phyloP scores from a whole-genome alignment of 1,284 basidiomycete species.

The Flammula alnicola region DNA sequence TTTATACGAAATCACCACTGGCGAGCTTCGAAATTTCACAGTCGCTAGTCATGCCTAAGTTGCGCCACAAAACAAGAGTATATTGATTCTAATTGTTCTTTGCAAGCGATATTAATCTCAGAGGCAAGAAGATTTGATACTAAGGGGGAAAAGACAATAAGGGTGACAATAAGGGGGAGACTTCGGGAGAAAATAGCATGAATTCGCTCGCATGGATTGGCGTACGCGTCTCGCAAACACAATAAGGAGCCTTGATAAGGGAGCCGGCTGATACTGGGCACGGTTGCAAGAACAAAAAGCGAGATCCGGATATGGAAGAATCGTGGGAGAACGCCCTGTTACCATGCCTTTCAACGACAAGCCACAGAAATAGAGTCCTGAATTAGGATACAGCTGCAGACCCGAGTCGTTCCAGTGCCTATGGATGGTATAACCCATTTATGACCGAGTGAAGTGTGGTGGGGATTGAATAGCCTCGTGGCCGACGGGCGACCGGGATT shows the following conservation, averaged over 20 bases:
- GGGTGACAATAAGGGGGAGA: conserved; percentile 4
- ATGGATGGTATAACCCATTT: no score
- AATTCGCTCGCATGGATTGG: conserved; percentile 8
- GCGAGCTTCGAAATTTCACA: background rate
- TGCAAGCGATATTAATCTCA: conserved; percentile 6
- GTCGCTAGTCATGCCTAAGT: background rate
- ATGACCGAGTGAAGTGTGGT: no score
- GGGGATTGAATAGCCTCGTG: no score
- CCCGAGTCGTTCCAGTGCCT: no score
- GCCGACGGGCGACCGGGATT: no score
- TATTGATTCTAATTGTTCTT: conserved; percentile 23
- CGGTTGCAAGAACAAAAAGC: conserved; percentile 26
- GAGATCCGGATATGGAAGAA: conserved; percentile 19
- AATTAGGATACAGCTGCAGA: background rate
- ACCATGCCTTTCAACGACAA: background rate
- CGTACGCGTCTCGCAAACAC: conserved; percentile 12
- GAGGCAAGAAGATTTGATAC: background rate
- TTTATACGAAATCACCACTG: conserved; percentile 8
- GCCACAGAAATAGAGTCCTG: background rate
- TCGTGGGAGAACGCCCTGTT: conserved; percentile 12
- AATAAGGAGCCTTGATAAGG: conserved; percentile 17
- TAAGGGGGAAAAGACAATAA: conserved; percentile 20
- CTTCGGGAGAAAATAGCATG: background rate
- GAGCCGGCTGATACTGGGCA: conserved; percentile 1
- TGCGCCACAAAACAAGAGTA: background rate